phyloP scores from a whole-genome alignment of 495 filamentous ascomycete genomes.

The Aspergillus wentii region DNA sequence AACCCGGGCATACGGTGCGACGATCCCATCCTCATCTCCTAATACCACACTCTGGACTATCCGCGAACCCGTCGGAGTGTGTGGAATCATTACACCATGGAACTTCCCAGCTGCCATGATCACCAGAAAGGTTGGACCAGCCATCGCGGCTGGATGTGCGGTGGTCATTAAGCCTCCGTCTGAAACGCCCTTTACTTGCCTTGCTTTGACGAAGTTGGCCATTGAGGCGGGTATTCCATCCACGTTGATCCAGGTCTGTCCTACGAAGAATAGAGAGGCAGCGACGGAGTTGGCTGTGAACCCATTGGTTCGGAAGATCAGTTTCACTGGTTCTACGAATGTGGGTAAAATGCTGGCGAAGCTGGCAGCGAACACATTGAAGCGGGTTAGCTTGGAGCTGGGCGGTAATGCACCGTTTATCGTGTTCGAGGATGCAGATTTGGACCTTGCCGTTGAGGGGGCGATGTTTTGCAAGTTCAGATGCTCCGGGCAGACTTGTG shows the following conservation, averaged over 20 bases:
- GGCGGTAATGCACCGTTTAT: conserved; percentile 84
- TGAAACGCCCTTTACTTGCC: conserved; percentile 42
- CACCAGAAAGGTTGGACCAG: conserved; percentile 66
- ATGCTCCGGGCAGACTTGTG: conserved; percentile 48
- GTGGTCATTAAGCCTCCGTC: conserved; percentile 45
- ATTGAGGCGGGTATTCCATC: conserved; percentile 31
- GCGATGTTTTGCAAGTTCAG: conserved; percentile 48
- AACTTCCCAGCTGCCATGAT: conserved; percentile 89
- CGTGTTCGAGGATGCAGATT: conserved; percentile 81
- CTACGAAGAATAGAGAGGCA: conserved; percentile 26
- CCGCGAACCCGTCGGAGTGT: conserved; percentile 32
- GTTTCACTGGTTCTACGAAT: conserved; percentile 26
- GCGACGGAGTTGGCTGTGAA: conserved; percentile 13
- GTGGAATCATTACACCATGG: conserved; percentile 48
- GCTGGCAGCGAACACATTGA: conserved; percentile 58
- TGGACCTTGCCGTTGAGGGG: conserved; percentile 81
- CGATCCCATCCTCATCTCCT: conserved; percentile 56
- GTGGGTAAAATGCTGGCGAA: conserved; percentile 20
- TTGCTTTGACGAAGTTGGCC: conserved; percentile 43
- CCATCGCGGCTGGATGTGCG: conserved; percentile 46
- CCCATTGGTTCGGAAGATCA: conserved; percentile 45
- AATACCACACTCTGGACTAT: conserved; percentile 32
- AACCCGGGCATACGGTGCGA: conserved; percentile 54
- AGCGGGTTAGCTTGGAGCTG: conserved; percentile 80
- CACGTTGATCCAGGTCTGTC: conserved; percentile 13